Evolutionary conservation across 441 rosid genomes (phyloP), one percentile per base, ranked within the genome.

Genomic region (Biscutella laevigata): DNA sequence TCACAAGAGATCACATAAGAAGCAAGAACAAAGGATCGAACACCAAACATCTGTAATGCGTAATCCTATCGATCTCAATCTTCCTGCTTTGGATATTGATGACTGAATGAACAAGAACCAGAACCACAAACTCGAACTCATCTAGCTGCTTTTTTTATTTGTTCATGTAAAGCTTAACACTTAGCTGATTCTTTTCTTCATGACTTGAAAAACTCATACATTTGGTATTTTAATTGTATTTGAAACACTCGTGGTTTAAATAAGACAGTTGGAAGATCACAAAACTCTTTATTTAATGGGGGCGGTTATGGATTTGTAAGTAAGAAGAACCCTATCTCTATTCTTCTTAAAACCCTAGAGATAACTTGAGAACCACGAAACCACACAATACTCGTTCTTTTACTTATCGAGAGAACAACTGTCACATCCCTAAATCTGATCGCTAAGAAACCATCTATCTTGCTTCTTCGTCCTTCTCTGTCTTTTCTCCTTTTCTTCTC

Each of bases 1-100:
- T 29, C 98, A 90, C 69, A 90, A 87, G 78, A 75, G 96, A 77
- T 79, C 96, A 67, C 98, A 90, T 71, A n/a, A n/a, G n/a, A 67
- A 72, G 48, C 74, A 71, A 12, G 72, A 73, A 36, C 74, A 75
- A 51, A n/a, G n/a, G n/a, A n/a, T n/a, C n/a, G n/a, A 61, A 61
- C 74, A 70, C 35, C 64, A 66, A 13, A 60, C 64, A 38, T 67
- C 32, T 48, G 45, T 75, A 14, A 71, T 71, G 64, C 72, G 71
- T 11, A 57, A 51, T 4, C 68, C 67, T 19, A 62, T 86, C 25
- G 91, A 82, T 77, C 91, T 89, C 33, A 82, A 86, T 33, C 77
- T 76, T 49, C 88, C 95, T 15, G 79, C 82, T 67, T 58, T 81
- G 1, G 37, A 53, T 30, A 76, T 55, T 49, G 81, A 86, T 48